phyloP scores from a whole-genome alignment of 2,329 filamentous ascomycete genomes.

The Fusarium sp. region DNA sequence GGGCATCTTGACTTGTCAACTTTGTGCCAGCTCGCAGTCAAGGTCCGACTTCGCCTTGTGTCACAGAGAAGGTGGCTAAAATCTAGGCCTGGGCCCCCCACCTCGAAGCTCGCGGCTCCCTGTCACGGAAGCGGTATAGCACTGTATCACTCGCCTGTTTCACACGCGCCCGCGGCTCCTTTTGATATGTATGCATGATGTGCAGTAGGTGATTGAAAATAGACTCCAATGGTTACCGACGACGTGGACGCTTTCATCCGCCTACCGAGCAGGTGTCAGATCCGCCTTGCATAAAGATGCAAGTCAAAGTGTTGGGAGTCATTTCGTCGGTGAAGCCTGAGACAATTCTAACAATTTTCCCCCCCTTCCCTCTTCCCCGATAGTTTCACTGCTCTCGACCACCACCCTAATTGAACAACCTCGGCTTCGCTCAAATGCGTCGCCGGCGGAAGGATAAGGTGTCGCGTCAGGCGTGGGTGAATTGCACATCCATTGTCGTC shows the following conservation, averaged over 20 bases:
- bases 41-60: constrained; percentile 20
- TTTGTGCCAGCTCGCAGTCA: constrained; percentile 23
- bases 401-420: constrained; percentile 16
- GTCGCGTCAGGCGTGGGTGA: constrained; percentile 39
- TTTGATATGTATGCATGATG: constrained; percentile 44
- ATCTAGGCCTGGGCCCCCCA: constrained; percentile 26
- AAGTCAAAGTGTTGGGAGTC: constrained; percentile 33
- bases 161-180: constrained; percentile 34
- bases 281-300: constrained; percentile 32
- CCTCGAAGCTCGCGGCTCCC: constrained; percentile 25
- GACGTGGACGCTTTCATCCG: constrained; percentile 41
- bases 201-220: constrained; percentile 41
- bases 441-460: constrained; percentile 16
- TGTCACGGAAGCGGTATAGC: constrained; percentile 37
- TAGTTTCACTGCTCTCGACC: background rate
- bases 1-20: constrained; percentile 5
- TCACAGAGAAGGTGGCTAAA: constrained; percentile 29
- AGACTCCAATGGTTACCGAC: constrained; percentile 41
- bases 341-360: constrained; percentile 7
- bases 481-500: constrained; percentile 40
- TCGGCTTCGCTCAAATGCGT: constrained; percentile 24
- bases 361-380: background rate
- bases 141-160: constrained; percentile 32
- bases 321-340: constrained; percentile 43
- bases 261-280: constrained; percentile 37